Conservation (phyloP, 768 basidiomycete species). For the Mycena haematopus region DNA sequence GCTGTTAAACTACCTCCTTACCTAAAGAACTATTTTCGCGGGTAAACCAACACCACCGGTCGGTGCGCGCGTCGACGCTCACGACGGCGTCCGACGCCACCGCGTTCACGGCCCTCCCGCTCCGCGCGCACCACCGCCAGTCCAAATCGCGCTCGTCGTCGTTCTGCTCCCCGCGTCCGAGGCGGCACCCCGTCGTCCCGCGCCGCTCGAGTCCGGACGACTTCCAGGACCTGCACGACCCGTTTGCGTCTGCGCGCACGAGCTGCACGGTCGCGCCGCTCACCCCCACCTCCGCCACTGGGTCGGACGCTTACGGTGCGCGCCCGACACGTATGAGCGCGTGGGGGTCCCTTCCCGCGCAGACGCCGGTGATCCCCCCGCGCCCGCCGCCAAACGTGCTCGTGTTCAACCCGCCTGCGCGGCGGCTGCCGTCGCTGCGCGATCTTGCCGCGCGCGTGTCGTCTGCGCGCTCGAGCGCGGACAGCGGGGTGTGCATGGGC, state of each 20-base stretch:
- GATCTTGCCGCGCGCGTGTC: slow-evolving; percentile 4
- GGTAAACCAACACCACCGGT: not conserved
- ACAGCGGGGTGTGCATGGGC: slow-evolving; percentile 8
- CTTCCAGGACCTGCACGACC: slow-evolving; percentile 32
- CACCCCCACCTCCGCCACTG: not conserved
- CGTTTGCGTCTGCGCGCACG: slow-evolving; percentile 29
- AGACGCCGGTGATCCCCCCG: slow-evolving; percentile 2
- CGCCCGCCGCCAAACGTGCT: slow-evolving; percentile 28
- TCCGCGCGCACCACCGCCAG: slow-evolving; percentile 11
- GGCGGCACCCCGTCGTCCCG: slow-evolving; percentile 16
- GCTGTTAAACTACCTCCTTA: not conserved
- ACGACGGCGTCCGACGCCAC: slow-evolving; percentile 22
- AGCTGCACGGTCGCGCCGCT: slow-evolving; percentile 1
- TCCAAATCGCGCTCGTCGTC: slow-evolving; percentile 24
- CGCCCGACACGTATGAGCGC: slow-evolving; percentile 30
- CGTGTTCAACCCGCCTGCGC: slow-evolving; percentile 21
- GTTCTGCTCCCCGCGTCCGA: slow-evolving; percentile 27
- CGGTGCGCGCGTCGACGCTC: slow-evolving; percentile 8
- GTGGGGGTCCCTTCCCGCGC: slow-evolving; percentile 24
- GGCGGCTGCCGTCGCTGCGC: slow-evolving; percentile 25
- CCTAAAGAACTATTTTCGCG: slow-evolving; percentile 23
- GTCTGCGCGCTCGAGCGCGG: not conserved
- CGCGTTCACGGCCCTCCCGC: slow-evolving; percentile 22
- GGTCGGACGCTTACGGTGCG: not conserved
- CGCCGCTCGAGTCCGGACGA: slow-evolving; percentile 28